Evolutionary conservation across 1,284 basidiomycete species (phyloP).

Genomic region (Papiliotrema flavescens): DNA sequence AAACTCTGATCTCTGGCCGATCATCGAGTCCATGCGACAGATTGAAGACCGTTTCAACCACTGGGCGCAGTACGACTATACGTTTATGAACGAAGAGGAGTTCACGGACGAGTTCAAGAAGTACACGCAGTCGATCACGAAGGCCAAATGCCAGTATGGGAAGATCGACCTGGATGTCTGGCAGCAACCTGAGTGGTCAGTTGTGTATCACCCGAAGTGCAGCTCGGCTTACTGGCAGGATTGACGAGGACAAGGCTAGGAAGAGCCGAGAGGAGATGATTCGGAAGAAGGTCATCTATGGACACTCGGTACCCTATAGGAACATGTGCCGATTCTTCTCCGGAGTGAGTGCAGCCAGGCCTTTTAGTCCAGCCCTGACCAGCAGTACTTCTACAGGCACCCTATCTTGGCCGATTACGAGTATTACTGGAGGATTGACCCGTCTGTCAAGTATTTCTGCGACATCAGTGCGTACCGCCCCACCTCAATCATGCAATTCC

Average conservation of each 20-base stretch:
- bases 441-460: conserved; percentile 71
- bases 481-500: neutral
- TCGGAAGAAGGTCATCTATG: conserved; percentile 80
- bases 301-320: conserved; percentile 60
- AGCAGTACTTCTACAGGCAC: conserved; percentile 73
- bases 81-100: conserved; percentile 75
- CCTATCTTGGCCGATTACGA: conserved; percentile 72
- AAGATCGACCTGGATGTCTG: conserved; percentile 76
- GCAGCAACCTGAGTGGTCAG: conserved; percentile 70
- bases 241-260: conserved; percentile 67
- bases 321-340: conserved; percentile 90
- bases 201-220: neutral
- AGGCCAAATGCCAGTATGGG: conserved; percentile 70
- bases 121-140: conserved; percentile 63
- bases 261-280: conserved; percentile 64
- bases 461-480: conserved; percentile 52
- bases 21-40: conserved; percentile 55
- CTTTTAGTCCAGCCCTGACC: neutral
- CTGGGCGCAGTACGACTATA: conserved; percentile 77
- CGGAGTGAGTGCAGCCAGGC: conserved; percentile 60
- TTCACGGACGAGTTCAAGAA: conserved; percentile 77
- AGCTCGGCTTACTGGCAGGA: conserved; percentile 43
- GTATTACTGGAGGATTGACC: conserved; percentile 90
- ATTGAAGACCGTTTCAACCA: conserved; percentile 63
- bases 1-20: conserved; percentile 71